These are phyloP conservation scores for Nitzschia sp. DNA, from an alignment of 108 stramenopile species.

Conservation along the genomic window DNA sequence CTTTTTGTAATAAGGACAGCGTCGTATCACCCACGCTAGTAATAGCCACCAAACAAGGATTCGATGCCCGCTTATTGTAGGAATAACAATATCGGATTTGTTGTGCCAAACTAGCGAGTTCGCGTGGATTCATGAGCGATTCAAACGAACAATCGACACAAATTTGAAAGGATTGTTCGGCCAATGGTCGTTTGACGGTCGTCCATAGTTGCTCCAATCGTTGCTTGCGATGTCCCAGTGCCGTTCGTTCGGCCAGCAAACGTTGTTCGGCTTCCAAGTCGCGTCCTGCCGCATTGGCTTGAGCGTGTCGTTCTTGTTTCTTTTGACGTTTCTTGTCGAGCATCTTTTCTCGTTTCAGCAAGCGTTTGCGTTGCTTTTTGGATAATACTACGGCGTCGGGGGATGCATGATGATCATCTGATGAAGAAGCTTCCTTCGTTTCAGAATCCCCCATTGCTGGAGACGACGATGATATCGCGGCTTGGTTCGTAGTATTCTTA, in stretches of 20 bases:
- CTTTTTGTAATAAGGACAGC: slow-evolving; percentile 53
- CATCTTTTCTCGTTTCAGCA: slow-evolving; percentile 50
- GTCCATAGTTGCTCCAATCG: slow-evolving; percentile 21
- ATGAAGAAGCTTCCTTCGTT: too few relatives aligned
- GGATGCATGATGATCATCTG: too few relatives aligned
- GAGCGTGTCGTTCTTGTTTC: slow-evolving; percentile 39
- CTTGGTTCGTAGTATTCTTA: too few relatives aligned
- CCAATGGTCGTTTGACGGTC: slow-evolving; percentile 9
- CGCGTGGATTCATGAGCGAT: slow-evolving; percentile 59
- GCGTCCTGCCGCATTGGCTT: slow-evolving; percentile 60
- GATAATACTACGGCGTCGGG: slow-evolving; percentile 51
- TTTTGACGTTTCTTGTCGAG: slow-evolving; percentile 45
- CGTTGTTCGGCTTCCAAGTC: slow-evolving; percentile 72
- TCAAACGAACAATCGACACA: slow-evolving; percentile 81
- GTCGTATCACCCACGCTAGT: slow-evolving; percentile 48
- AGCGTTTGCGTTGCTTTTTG: slow-evolving; percentile 72
- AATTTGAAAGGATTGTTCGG: slow-evolving; percentile 35
- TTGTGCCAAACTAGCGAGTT: slow-evolving; percentile 59
- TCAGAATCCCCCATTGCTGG: too few relatives aligned
- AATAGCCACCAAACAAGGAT: slow-evolving; percentile 56
- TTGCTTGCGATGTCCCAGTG: slow-evolving; percentile 41
- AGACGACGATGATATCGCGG: too few relatives aligned
- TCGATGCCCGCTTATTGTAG: slow-evolving; percentile 45
- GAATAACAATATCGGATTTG: slow-evolving; percentile 79
- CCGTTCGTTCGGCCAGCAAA: slow-evolving; percentile 29